Conservation (phyloP, 441 rosid genomes). For the Pelargonium cotyledonis region DNA sequence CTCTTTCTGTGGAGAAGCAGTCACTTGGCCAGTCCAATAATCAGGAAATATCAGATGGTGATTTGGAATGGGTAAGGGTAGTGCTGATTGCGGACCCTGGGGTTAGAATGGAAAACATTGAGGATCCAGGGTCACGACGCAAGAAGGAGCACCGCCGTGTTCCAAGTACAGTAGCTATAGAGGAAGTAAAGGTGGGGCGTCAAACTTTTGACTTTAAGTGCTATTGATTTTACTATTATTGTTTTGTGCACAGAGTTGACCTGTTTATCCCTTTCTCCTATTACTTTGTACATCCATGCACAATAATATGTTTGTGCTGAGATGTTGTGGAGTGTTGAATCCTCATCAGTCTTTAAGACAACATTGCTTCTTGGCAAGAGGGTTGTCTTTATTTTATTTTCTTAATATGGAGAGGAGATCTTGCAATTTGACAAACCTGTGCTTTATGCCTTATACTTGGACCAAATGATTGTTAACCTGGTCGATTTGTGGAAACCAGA, state of each 20-base stretch:
- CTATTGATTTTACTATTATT: constrained; percentile 1
- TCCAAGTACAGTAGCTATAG: constrained; percentile 97
- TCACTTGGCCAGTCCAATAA: constrained; percentile 26
- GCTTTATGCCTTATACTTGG: neutral
- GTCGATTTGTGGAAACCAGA: neutral
- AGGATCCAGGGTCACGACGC: constrained; percentile 53
- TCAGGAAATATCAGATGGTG: constrained; percentile 28
- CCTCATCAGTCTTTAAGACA: neutral
- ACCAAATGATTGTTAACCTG: neutral
- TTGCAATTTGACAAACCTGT: neutral
- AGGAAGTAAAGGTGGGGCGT: constrained; percentile 89
- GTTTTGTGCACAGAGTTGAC: neutral
- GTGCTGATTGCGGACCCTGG: constrained; percentile 81
- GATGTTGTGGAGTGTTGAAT: neutral
- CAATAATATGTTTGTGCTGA: no score
- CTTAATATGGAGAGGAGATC: neutral
- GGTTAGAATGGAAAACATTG: constrained; percentile 61
- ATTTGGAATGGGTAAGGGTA: constrained; percentile 91
- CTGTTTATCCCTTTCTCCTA: neutral
- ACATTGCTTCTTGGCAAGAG: neutral
- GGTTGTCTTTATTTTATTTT: neutral
- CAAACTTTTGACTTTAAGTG: constrained; percentile 11
- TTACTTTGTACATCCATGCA: neutral
- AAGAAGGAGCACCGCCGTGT: constrained; percentile 98
- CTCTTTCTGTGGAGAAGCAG: constrained; percentile 56